Evolutionary conservation across 306 rosid species (phyloP), one percentile per base, ranked within the genome.

Genomic region (Cicer cuneatum): DNA sequence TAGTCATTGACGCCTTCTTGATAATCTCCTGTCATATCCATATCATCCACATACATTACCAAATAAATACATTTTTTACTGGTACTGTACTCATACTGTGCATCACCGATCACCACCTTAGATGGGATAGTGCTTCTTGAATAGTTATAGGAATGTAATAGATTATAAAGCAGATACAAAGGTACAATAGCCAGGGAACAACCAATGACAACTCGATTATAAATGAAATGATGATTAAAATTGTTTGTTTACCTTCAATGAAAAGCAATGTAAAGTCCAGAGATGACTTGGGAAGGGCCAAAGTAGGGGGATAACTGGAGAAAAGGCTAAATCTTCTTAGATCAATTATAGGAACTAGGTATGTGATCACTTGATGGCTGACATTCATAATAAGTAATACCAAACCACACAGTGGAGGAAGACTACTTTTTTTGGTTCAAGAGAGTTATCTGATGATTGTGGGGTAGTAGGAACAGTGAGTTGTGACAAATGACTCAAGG

Each of bases 381-480:
- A 21, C 41, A 24, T 58, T 58, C 64, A 58, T 10, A 58, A 11
- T 5, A 58, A 58, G 64, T 58, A 58, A 58, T 58, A 29, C 64
- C 41, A 21, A 29, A 58, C 64, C 10, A 58, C 8, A 21, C 15
- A 10, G 16, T 57, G 9, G 64, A 58, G 1, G 16, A 6, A 9
- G 14, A 57, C 10, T 5, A 12, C n/a, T 12, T 18, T 53, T 49
- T 53, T 53, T 53, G 59, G 59, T 53, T 53, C 59, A 53, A 18
- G 35, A 18, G n/a, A 18, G 60, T 53, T 18, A 53, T 21, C 35
- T 18, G 35, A 53, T 3, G 60, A 18, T 53, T 53, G 60, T 53
- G 12, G 60, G 60, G 60, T 53, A 18, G 60, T 19, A 53, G 9
- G 60, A 16, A 18, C 35, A 18, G 60, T 9, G 35, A 53, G 60